These are phyloP conservation scores for Cryptococcus amylolentus DNA, from an alignment of 1,284 basidiomycete genomes.

Conservation along the genomic window DNA sequence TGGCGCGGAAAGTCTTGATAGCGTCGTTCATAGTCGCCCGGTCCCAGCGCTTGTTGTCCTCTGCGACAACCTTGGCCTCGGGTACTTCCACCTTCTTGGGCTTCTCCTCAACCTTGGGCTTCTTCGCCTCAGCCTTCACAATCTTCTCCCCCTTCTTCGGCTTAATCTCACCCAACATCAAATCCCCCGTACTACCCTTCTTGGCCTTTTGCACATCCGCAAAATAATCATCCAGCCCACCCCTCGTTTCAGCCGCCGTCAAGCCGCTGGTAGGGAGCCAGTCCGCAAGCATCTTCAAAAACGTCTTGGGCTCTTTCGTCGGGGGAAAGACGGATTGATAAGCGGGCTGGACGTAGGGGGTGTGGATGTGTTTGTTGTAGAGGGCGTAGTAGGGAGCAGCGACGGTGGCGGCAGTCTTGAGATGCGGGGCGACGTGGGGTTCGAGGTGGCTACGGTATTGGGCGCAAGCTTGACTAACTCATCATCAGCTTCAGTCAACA, in stretches of 20 bases:
- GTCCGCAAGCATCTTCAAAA: conserved; percentile 40
- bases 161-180: background rate
- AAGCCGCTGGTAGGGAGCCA: conserved; percentile 23
- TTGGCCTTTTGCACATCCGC: conserved; percentile 10
- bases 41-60: conserved; percentile 12
- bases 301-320: conserved; percentile 23
- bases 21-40: conserved; percentile 19
- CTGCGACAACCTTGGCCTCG: background rate
- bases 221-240: conserved; percentile 22
- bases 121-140: conserved; percentile 8
- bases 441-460: conserved; percentile 23
- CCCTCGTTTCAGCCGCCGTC: conserved; percentile 20
- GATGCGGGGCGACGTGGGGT: conserved; percentile 26
- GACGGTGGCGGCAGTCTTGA: conserved; percentile 10
- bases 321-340: conserved; percentile 29
- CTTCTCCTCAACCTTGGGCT: conserved; percentile 13
- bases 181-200: too few species aligned
- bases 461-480: conserved; percentile 13
- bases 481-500: background rate
- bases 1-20: conserved; percentile 22
- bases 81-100: conserved; percentile 5
- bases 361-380: conserved; percentile 21
- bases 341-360: conserved; percentile 23
- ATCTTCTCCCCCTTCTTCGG: conserved; percentile 10
- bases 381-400: conserved; percentile 20